Evolutionary conservation across 2,329 filamentous ascomycete species (phyloP).

Genomic region (Colletotrichum truncatum): DNA sequence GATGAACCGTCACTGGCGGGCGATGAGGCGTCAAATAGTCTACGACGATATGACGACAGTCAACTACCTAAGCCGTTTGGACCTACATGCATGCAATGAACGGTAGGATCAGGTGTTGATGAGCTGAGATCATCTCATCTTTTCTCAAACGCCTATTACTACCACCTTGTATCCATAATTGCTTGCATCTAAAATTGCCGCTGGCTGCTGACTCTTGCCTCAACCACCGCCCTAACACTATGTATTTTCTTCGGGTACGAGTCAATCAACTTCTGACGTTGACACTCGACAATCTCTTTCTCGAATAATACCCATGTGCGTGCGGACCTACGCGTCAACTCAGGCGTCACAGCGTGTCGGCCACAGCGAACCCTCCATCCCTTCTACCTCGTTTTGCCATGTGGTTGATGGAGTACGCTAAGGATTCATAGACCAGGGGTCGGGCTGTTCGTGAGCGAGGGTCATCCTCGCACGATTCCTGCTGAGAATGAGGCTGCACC

Average conservation of each 20-base stretch:
- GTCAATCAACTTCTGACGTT: constrained; percentile 30
- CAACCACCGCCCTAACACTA: constrained; percentile 21
- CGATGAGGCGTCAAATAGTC: not conserved
- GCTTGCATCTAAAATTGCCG: constrained; percentile 30
- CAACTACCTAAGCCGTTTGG: not conserved
- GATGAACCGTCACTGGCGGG: constrained; percentile 2
- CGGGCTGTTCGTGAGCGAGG: constrained; percentile 9
- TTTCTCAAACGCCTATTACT: constrained; percentile 1
- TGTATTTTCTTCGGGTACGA: constrained; percentile 9
- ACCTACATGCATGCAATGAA: constrained; percentile 16
- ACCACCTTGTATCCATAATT: constrained; percentile 8
- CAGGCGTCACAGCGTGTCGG: constrained; percentile 24
- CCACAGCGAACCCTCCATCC: constrained; percentile 26
- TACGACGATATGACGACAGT: constrained; percentile 13
- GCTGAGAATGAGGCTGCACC: constrained; percentile 31
- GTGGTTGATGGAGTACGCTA: constrained; percentile 27
- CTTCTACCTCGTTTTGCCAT: constrained; percentile 28
- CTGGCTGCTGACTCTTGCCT: constrained; percentile 24
- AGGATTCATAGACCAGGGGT: constrained; percentile 6
- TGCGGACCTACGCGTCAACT: constrained; percentile 11
- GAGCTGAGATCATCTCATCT: constrained; percentile 25
- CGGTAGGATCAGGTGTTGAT: constrained; percentile 13
- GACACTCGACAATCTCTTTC: constrained; percentile 17
- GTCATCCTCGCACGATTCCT: constrained; percentile 23
- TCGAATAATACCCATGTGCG: constrained; percentile 12